Percentiles rank a stretch among this genome's conserved stretches.
phyloP scores from a whole-genome alignment of 2,329 filamentous ascomycete genomes.

The Fusarium fujikuroi region DNA sequence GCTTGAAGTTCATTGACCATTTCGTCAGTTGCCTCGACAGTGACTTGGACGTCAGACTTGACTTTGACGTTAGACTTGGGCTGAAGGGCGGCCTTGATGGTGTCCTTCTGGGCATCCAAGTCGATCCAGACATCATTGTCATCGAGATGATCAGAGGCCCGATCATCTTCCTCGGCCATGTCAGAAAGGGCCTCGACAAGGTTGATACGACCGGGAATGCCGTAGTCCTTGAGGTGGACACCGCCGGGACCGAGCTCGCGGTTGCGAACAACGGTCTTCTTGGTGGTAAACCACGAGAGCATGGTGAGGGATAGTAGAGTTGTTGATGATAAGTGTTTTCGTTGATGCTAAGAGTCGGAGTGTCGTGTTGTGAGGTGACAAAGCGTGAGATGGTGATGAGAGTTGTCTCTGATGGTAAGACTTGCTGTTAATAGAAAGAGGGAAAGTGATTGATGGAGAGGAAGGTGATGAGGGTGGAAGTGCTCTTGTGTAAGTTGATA shows the following conservation, averaged over 20 bases:
- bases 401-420: too few species aligned
- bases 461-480: too few species aligned
- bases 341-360: background rate
- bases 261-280: background rate
- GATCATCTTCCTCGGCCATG: background rate
- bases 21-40: fast-evolving
- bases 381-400: background rate
- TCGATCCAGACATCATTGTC: background rate
- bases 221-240: background rate
- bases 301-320: fast-evolving
- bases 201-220: background rate
- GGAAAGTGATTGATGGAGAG: fast-evolving
- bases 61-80: background rate
- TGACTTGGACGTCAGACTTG: background rate
- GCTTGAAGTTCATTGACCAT: background rate
- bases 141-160: background rate
- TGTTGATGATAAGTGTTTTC: background rate
- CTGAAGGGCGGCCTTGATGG: background rate
- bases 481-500: background rate
- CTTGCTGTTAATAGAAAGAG: too few species aligned
- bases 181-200: background rate
- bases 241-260: background rate
- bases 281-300: background rate
- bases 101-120: background rate
- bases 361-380: background rate